phyloP scores from a whole-genome alignment of 1,284 basidiomycete genomes.

The Athelia sp. region DNA sequence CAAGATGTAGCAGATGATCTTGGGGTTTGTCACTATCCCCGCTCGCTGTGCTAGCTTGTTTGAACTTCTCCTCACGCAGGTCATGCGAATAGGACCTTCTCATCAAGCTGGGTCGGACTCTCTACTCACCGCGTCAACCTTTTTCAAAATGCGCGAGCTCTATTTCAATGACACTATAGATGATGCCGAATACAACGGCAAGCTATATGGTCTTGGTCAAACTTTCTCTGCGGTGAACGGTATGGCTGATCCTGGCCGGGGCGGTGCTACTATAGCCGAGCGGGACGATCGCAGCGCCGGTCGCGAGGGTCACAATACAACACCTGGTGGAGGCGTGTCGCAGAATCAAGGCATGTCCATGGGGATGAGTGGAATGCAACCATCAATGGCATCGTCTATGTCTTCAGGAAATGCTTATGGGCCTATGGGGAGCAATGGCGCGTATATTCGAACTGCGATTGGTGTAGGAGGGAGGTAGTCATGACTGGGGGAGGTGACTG shows the following conservation, averaged over 20 bases:
- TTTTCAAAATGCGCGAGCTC: conserved; percentile 92
- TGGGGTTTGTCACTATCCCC: conserved; percentile 46
- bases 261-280: conserved; percentile 72
- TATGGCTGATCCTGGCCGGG: conserved; percentile 56
- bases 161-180: conserved; percentile 90
- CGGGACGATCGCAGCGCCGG: conserved; percentile 60
- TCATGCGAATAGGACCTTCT: conserved; percentile 85
- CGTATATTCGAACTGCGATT: conserved; percentile 58
- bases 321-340: conserved; percentile 34
- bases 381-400: conserved; percentile 33
- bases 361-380: conserved; percentile 34
- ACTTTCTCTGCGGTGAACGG: conserved; percentile 66
- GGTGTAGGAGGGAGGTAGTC: conserved; percentile 56
- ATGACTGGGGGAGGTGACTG: conserved; percentile 9
- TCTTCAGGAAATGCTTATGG: conserved; percentile 49
- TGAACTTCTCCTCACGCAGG: conserved; percentile 35
- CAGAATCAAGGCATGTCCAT: conserved; percentile 32
- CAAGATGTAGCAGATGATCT: conserved; percentile 96
- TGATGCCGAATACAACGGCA: conserved; percentile 71
- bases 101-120: conserved; percentile 97
- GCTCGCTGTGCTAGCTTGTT: conserved; percentile 9
- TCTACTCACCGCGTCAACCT: conserved; percentile 87
- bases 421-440: conserved; percentile 53
- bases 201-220: conserved; percentile 73
- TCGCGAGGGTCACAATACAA: conserved; percentile 53